Percentiles rank a stretch among this genome's conserved stretches.
phyloP scores from a whole-genome alignment of 1,284 basidiomycete genomes.

The Fomitopsis betulina region DNA sequence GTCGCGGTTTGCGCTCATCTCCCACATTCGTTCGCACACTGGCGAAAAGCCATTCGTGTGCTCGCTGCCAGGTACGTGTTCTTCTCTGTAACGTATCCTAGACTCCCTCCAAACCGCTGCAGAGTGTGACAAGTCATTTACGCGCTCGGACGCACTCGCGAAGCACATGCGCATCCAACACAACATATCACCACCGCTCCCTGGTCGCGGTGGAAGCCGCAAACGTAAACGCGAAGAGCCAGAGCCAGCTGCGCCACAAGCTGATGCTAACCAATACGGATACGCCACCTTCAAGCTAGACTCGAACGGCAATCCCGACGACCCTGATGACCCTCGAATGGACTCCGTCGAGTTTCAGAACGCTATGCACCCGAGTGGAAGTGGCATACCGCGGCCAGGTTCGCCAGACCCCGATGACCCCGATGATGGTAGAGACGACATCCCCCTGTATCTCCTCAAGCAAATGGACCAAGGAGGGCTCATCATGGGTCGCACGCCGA shows the following conservation, averaged over 20 bases:
- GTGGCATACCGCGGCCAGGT: slow-evolving; percentile 12
- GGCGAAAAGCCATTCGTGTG: slow-evolving; percentile 93
- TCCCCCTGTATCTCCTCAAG: slow-evolving; percentile 47
- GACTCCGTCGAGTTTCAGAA: slow-evolving; percentile 19
- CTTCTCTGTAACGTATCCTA: neutral
- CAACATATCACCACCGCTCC: slow-evolving; percentile 67
- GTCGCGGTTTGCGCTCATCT: slow-evolving; percentile 82
- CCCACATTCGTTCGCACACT: slow-evolving; percentile 86
- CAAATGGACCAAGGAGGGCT: slow-evolving; percentile 51
- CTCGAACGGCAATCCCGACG: slow-evolving; percentile 40
- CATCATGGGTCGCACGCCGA: slow-evolving; percentile 55
- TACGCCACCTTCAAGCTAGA: slow-evolving; percentile 68
- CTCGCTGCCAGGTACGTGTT: slow-evolving; percentile 57
- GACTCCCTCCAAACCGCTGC: neutral
- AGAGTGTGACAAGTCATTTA: slow-evolving; percentile 94
- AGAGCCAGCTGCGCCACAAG: slow-evolving; percentile 20
- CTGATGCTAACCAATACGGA: slow-evolving; percentile 21
- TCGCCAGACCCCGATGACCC: slow-evolving; percentile 23
- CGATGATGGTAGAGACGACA: slow-evolving; percentile 26
- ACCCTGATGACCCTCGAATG: slow-evolving; percentile 23
- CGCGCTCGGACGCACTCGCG: slow-evolving; percentile 85
- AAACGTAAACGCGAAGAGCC: slow-evolving; percentile 47
- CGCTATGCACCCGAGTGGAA: slow-evolving; percentile 6
- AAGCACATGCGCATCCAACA: slow-evolving; percentile 91
- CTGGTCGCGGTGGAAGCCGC: slow-evolving; percentile 65